phyloP scores from a whole-genome alignment of 176 grass and related monocot genomes.

The Raddia guianensis region DNA sequence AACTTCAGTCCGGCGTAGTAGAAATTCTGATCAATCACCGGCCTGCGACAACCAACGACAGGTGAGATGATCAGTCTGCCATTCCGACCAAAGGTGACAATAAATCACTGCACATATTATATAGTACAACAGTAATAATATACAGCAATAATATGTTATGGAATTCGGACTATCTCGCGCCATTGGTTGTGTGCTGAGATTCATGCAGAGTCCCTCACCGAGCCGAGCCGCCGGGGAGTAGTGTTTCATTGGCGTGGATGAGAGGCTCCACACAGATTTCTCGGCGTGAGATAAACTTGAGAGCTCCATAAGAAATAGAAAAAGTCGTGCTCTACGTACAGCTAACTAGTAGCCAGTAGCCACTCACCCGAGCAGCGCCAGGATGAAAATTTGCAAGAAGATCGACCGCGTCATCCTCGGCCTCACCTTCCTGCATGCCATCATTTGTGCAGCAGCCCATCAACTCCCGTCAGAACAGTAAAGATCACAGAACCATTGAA shows the following conservation, averaged over 20 bases:
- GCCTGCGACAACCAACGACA: constrained; percentile 40
- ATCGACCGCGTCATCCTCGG: constrained; percentile 81
- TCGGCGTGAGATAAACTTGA: too few species aligned
- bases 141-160: too few species aligned
- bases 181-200: too few species aligned
- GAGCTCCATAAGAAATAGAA: too few species aligned
- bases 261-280: too few species aligned
- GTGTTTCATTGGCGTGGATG: too few species aligned
- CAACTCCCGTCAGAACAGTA: neutral
- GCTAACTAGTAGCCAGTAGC: neutral
- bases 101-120: too few species aligned
- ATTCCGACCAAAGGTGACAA: neutral
- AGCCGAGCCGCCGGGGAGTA: too few species aligned
- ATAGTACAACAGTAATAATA: too few species aligned
- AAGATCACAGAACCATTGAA: too few species aligned
- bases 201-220: too few species aligned
- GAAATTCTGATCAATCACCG: constrained; percentile 95
- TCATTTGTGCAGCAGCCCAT: neutral
- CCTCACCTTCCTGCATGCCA: constrained; percentile 60
- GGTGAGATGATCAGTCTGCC: neutral
- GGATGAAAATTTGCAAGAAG: constrained; percentile 83
- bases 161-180: too few species aligned
- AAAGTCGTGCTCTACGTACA: neutral
- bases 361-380: constrained; percentile 82
- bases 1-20: constrained; percentile 81